Base-by-base conservation (phyloP, 139 green algal species). In the Auxenochlorella protothecoides region DNA sequence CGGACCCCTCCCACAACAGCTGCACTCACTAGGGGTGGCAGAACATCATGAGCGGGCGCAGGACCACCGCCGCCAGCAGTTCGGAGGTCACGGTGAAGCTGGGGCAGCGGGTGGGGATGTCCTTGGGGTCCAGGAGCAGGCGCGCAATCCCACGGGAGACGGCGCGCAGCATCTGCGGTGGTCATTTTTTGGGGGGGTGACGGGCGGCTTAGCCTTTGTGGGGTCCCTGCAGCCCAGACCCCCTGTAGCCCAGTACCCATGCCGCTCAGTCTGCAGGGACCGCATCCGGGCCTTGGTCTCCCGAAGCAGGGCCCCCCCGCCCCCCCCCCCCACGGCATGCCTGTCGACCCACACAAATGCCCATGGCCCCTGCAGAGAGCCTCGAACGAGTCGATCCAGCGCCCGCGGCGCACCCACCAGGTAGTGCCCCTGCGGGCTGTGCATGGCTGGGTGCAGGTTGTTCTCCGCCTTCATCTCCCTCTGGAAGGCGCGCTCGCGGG, bases 361-460 rank as follows among this genome's bases (percentile, higher is more conserved):
- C 59, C 59, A 63, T 10, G 10, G 11, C 10, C 59, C 59, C 59
- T 63, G 9, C 10, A 63, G 12, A 16, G 15, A 27, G 6, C 15
- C 63, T 52, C 2, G 63, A 67, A 67, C 12, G 6, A 16, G 16
- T 27, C 63, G 63, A 67, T 63, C 59, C 59, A 15, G 12, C 14
- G 12, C 12, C 10, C 62, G 14, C 8, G 16, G 8, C 27, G 52
- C 7, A 9, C 68, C 4, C 53, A 79, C 78, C 70, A 70, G 73
- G 75, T 87, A 88, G 75, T 88, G 77, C 3, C 81, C 83, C 4
- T 86, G 81, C 6, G 81, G 81, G 15, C 74, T 63, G 53, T 77
- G 73, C 53, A 92, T 84, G 2, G 84, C 87, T 0, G 85, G 82
- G 78, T 94, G 89, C 79, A 94, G 76, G 64, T 83, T 88, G 27